Evolutionary conservation across 1,139 yeast species (phyloP), one percentile per base, ranked within the genome.

Genomic region (Hemisphaericaspora subhashii): DNA sequence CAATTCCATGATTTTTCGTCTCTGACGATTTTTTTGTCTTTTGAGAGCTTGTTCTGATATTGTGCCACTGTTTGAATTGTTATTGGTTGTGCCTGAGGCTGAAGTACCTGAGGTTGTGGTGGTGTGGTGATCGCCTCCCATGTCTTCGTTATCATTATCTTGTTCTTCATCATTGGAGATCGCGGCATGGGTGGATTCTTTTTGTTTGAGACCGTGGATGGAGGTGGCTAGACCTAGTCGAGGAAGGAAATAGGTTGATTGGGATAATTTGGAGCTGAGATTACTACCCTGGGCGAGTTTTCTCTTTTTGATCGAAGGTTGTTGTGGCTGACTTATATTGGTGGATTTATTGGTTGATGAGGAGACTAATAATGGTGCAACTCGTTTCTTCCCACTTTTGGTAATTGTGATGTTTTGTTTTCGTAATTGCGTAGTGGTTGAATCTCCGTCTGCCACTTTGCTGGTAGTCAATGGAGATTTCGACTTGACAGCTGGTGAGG

Each of bases 331-430:
- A 27, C 15, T 27, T 4, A 35, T 21, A 9, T 39, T 28, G 16
- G 41, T 24, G 14, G 62, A 45, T 4, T 66, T 46, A 10, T 64
- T 52, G 10, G 72, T 51, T 1, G 81, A 65, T 1, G 77, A 58
- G 0, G 90, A 77, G 2, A 90, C 74, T n/a, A 90, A 65, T 39
- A 83, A 72, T 1, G 98, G 98, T 0, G 95, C 80, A 2, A 92
- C 92, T 46, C 97, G 68, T 51, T 89, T 89, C 54, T 82, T 84
- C 11, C 98, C 98, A 31, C 84, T 79, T 53, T 85, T 86, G 6
- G 85, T 81, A 15, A 83, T 68, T 2, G 86, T 76, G 3, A 82
- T 55, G 23, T 44, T 42, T 33, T 50, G 46, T 38, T 52, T 48
- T 41, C 46, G 34, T 10, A 45, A 37, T 25, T 40, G 40, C 5